These are phyloP conservation scores for Limonium bicolor DNA, from an alignment of 148 eudicot genomes.

Conservation along the genomic window DNA sequence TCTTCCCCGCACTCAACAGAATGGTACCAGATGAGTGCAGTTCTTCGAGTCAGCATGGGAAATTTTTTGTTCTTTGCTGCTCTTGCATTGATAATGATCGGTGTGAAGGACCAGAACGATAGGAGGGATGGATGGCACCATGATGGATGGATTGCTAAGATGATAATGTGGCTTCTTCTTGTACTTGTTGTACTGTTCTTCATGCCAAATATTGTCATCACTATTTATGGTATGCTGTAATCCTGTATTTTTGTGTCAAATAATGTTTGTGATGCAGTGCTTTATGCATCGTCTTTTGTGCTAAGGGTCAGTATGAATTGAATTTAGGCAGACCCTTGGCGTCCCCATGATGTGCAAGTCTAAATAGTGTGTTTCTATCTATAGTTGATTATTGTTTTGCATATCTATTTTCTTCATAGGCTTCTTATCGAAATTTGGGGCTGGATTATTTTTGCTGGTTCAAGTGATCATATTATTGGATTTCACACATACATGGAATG, in stretches of 20 bases:
- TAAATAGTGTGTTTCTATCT: background rate
- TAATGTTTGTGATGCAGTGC: too few species aligned
- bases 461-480: slow-evolving; percentile 87
- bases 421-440: slow-evolving; percentile 74
- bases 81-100: slow-evolving; percentile 81
- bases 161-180: slow-evolving; percentile 72
- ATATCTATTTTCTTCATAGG: slow-evolving; percentile 29
- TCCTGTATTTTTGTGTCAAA: too few species aligned
- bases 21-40: slow-evolving; percentile 70
- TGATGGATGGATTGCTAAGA: slow-evolving; percentile 88
- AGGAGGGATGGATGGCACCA: slow-evolving; percentile 91
- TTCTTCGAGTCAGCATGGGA: slow-evolving; percentile 93
- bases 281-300: too few species aligned
- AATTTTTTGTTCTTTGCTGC: slow-evolving; percentile 68
- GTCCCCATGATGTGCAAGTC: background rate
- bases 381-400: background rate
- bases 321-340: background rate
- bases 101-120: slow-evolving; percentile 93
- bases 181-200: slow-evolving; percentile 68
- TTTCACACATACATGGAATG: slow-evolving; percentile 94
- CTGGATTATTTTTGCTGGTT: slow-evolving; percentile 84
- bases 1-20: slow-evolving; percentile 42
- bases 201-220: slow-evolving; percentile 54
- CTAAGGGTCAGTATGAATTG: too few species aligned
- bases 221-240: slow-evolving; percentile 61